Conservation (phyloP, 495 filamentous ascomycete genomes). For the Eremomyces bilateralis region DNA sequence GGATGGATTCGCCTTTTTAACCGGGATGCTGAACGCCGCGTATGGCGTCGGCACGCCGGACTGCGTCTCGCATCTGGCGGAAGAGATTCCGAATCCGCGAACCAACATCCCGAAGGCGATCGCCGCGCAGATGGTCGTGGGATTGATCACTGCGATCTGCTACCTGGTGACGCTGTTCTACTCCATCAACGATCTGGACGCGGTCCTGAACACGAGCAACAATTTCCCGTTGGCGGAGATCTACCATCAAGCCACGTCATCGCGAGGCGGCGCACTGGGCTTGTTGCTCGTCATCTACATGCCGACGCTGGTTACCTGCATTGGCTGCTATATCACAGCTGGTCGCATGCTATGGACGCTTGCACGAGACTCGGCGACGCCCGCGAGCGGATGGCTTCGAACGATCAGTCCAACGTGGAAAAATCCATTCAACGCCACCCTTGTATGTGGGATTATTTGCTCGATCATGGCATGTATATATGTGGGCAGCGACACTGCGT, state of each 20-base stretch:
- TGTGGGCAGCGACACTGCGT: conserved; percentile 49
- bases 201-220: conserved; percentile 26
- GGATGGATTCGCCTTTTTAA: conserved; percentile 54
- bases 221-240: conserved; percentile 59
- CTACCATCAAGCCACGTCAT: conserved; percentile 54
- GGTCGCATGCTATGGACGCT: conserved; percentile 79
- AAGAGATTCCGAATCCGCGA: conserved; percentile 52
- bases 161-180: conserved; percentile 60
- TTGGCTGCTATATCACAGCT: conserved; percentile 51
- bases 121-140: conserved; percentile 23
- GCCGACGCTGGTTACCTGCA: conserved; percentile 34
- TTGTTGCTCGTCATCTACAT: conserved; percentile 50
- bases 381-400: conserved; percentile 26
- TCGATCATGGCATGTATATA: conserved; percentile 56
- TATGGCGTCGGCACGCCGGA: conserved; percentile 70
- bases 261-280: conserved; percentile 34
- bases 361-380: conserved; percentile 47
- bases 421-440: conserved; percentile 46
- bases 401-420: conserved; percentile 28
- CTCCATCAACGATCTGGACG: conserved; percentile 39
- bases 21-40: conserved; percentile 69
- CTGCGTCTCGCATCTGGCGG: conserved; percentile 48
- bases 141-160: conserved; percentile 45
- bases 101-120: conserved; percentile 38
- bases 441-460: conserved; percentile 36